Percentiles rank a stretch among this genome's conserved stretches.
Evolutionary conservation across 2,329 filamentous ascomycete genomes (phyloP).

Genomic region (Cladosporium sphaerospermum): DNA sequence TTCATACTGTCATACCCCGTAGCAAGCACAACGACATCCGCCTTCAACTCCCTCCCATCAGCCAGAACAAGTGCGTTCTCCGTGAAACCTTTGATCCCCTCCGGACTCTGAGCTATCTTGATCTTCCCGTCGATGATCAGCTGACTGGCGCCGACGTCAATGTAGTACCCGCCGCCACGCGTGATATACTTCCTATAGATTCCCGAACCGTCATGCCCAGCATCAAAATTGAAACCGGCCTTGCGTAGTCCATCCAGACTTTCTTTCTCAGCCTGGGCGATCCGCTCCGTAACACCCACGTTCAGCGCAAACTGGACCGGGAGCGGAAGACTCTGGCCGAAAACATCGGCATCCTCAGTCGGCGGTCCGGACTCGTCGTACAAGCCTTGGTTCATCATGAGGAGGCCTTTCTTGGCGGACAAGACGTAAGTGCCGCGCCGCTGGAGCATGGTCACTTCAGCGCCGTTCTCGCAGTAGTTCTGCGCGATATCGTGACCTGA

Average conservation of each 20-base stretch:
- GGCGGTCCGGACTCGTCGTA: conserved; percentile 15
- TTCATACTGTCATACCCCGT: conserved; percentile 43
- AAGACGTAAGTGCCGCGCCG: conserved; percentile 38
- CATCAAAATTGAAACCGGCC: conserved; percentile 39
- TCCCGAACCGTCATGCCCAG: conserved; percentile 26
- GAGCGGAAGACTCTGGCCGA: conserved; percentile 22
- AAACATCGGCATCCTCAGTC: conserved; percentile 18
- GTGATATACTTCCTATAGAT: conserved; percentile 35
- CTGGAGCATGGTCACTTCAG: conserved; percentile 43
- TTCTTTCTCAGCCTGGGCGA: conserved; percentile 1
- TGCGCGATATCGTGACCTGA: conserved; percentile 45
- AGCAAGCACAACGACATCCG: conserved; percentile 42
- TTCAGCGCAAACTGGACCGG: conserved; percentile 26
- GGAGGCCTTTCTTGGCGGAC: conserved; percentile 25
- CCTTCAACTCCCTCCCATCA: conserved; percentile 38
- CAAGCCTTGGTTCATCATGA: conserved; percentile 16
- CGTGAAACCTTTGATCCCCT: conserved; percentile 31
- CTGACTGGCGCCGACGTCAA: conserved; percentile 40
- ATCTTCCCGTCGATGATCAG: conserved; percentile 42
- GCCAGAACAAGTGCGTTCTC: conserved; percentile 37
- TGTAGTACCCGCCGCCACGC: conserved; percentile 43
- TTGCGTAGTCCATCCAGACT: conserved; percentile 34
- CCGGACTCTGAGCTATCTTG: conserved; percentile 35
- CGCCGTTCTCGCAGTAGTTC: conserved; percentile 40
- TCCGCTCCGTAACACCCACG: conserved; percentile 30